These are phyloP conservation scores for Ganoderma lingzhi DNA, from an alignment of 1,284 basidiomycete genomes.

Conservation along the genomic window DNA sequence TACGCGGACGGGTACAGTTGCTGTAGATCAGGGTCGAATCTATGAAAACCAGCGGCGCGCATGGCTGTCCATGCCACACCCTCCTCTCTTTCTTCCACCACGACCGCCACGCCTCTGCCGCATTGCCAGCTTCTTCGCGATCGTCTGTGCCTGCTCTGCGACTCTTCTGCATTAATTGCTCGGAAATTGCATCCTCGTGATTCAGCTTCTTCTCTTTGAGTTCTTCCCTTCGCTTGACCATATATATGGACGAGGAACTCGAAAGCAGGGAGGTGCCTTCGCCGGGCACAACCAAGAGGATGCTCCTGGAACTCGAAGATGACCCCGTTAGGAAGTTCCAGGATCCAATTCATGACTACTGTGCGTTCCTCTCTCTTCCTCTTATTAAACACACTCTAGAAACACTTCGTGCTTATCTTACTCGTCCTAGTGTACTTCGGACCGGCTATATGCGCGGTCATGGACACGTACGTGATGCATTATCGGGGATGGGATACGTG, in stretches of 20 bases:
- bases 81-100: slow-evolving; percentile 6
- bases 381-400: background rate
- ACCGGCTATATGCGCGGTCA: slow-evolving; percentile 47
- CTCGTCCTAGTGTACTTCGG: slow-evolving; percentile 45
- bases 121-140: background rate
- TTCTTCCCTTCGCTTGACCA: background rate
- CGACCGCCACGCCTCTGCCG: slow-evolving; percentile 4
- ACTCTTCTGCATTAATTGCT: background rate
- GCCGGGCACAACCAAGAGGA: slow-evolving; percentile 18
- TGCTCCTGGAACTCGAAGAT: slow-evolving; percentile 31
- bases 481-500: background rate
- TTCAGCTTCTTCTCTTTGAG: background rate
- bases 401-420: slow-evolving; percentile 8
- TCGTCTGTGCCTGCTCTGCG: background rate
- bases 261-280: background rate
- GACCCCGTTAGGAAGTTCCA: slow-evolving; percentile 28
- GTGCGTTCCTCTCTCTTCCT: slow-evolving; percentile 42
- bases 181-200: background rate
- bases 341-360: slow-evolving; percentile 51
- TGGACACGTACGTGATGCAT: slow-evolving; percentile 48
- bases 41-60: background rate
- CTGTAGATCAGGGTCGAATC: background rate
- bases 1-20: background rate
- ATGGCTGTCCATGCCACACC: background rate
- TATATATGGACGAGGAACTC: slow-evolving; percentile 3